Percentiles rank a stretch among this genome's conserved stretches.
Conservation (phyloP, 441 rosid genomes). For the Hura crepitans region DNA sequence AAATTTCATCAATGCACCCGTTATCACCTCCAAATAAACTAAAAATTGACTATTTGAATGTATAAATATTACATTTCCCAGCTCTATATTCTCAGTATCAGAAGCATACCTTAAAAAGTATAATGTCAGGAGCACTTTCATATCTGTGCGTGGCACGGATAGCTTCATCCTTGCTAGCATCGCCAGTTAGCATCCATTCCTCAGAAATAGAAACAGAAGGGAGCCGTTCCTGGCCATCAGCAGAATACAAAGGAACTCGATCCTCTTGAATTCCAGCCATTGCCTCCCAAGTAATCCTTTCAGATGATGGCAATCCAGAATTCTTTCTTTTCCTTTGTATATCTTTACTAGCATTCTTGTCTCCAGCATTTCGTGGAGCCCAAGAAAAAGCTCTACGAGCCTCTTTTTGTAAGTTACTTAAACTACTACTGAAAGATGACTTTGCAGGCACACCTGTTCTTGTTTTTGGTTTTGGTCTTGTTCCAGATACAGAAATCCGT, state of each 20-base stretch:
- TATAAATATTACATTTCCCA: background rate
- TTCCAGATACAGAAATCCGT: constrained; percentile 67
- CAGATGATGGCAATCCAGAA: constrained; percentile 78
- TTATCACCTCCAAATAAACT: background rate
- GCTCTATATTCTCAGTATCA: background rate
- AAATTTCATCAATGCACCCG: background rate
- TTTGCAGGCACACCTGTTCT: constrained; percentile 52
- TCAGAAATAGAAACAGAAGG: constrained; percentile 87
- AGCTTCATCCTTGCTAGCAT: constrained; percentile 69
- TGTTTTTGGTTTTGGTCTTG: constrained; percentile 64
- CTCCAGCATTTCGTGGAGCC: constrained; percentile 88
- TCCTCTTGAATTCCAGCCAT: constrained; percentile 96
- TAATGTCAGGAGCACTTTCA: constrained; percentile 93
- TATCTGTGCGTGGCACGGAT: constrained; percentile 83
- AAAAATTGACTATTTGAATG: background rate
- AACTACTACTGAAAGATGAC: constrained; percentile 77
- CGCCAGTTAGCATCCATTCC: constrained; percentile 95
- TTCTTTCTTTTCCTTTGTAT: constrained; percentile 79
- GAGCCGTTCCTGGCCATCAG: constrained; percentile 83
- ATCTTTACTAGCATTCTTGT: constrained; percentile 73
- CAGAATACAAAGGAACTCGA: constrained; percentile 50
- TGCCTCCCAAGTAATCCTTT: constrained; percentile 93
- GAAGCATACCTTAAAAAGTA: constrained; percentile 76
- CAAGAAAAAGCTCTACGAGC: constrained; percentile 99
- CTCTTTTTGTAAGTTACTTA: constrained; percentile 90